phyloP scores from a whole-genome alignment of 495 filamentous ascomycete genomes.

The Penicillium crystallinum region DNA sequence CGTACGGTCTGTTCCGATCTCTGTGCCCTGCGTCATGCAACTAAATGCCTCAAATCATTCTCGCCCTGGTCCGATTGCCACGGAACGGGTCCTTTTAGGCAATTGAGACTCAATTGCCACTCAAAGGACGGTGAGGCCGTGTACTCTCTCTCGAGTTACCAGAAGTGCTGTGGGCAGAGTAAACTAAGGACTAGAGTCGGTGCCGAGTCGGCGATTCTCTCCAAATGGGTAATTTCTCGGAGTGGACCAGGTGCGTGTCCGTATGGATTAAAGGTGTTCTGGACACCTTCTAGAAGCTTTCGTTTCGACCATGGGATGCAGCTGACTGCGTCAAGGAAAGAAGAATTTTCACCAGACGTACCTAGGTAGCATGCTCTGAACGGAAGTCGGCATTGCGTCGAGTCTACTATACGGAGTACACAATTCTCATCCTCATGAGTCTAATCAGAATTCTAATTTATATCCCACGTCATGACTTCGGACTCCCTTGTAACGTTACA shows the following conservation, averaged over 20 bases:
- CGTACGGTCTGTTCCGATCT: slow-evolving; percentile 4
- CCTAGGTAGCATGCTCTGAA: not conserved
- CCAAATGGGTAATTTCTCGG: not conserved
- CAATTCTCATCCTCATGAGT: no score
- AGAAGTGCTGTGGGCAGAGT: slow-evolving; percentile 5
- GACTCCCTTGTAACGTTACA: no score
- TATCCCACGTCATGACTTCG: slow-evolving; percentile 27
- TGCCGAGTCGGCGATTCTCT: not conserved
- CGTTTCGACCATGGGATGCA: slow-evolving; percentile 13
- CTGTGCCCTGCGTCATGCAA: slow-evolving; percentile 3
- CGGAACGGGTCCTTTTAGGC: not conserved
- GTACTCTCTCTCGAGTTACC: not conserved
- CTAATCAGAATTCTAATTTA: no score
- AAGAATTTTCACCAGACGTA: no score
- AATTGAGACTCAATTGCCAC: slow-evolving; percentile 8
- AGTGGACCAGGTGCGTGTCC: slow-evolving; percentile 16
- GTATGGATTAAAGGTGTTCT: slow-evolving; percentile 16
- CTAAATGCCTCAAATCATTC: slow-evolving; percentile 22
- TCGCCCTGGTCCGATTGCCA: not conserved
- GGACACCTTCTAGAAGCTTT: slow-evolving; percentile 22
- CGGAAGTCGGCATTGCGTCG: slow-evolving; percentile 12
- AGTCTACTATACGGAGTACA: no score
- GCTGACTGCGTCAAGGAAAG: slow-evolving; percentile 2
- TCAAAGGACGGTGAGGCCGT: slow-evolving; percentile 6
- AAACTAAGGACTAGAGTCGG: slow-evolving; percentile 7